Percentiles rank a stretch among this genome's conserved stretches.
Evolutionary conservation across 441 rosid genomes (phyloP).

Genomic region (Eruca vesicaria): DNA sequence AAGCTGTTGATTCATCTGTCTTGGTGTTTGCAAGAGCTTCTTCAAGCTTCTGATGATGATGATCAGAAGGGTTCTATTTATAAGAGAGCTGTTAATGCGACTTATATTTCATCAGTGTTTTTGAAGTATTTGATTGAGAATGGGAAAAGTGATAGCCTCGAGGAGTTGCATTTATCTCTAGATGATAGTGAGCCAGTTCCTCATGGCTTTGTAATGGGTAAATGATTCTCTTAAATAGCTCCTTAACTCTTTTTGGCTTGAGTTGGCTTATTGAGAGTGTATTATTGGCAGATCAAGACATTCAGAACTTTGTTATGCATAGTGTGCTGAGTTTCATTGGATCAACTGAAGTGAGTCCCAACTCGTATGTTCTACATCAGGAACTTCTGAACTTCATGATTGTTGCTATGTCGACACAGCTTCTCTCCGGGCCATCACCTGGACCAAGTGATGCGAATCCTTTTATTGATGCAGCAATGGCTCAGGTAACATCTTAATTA

Average conservation of each 20-base stretch:
- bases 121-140: constrained; percentile 78
- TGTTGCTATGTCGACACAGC: constrained; percentile 92
- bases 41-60: constrained; percentile 48
- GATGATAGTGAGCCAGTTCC: constrained; percentile 70
- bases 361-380: constrained; percentile 74
- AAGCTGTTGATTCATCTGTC: constrained; percentile 84
- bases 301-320: constrained; percentile 75
- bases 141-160: constrained; percentile 44
- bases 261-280: constrained; percentile 30
- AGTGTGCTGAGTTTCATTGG: constrained; percentile 76
- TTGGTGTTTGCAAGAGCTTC: constrained; percentile 76
- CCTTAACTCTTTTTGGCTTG: background rate
- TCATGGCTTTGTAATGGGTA: constrained; percentile 59
- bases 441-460: constrained; percentile 76
- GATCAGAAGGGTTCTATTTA: constrained; percentile 37
- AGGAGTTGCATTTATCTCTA: constrained; percentile 61
- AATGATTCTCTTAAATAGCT: background rate
- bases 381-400: constrained; percentile 92
- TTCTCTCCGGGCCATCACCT: constrained; percentile 77
- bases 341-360: constrained; percentile 74
- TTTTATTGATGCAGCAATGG: constrained; percentile 87
- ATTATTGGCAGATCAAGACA: constrained; percentile 63
- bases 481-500: constrained; percentile 56
- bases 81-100: constrained; percentile 73
- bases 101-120: constrained; percentile 80